A percentile compares a stretch with the other conserved stretches of the same genome.
Conservation (phyloP, 140 eudicot genomes). For the Anethum foeniculum region DNA sequence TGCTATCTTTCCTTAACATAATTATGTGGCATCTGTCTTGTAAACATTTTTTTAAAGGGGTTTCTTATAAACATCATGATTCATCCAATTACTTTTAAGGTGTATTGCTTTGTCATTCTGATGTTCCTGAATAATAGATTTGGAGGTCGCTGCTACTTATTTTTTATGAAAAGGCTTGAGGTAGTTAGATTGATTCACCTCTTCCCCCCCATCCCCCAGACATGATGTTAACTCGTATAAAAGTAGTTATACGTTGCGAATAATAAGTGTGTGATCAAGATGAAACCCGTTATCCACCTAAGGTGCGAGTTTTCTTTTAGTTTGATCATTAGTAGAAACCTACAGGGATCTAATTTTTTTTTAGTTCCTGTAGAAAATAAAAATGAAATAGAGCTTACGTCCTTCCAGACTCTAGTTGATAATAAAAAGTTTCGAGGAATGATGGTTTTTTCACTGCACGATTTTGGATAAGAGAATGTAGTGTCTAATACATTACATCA, state of each 20-base stretch:
- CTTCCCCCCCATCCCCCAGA: background rate
- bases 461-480: background rate
- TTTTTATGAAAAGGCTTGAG: background rate
- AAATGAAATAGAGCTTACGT: background rate
- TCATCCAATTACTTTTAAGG: background rate
- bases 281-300: background rate
- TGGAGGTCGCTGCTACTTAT: background rate
- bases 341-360: background rate
- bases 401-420: background rate
- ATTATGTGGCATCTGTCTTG: background rate
- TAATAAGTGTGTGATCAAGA: background rate
- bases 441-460: background rate
- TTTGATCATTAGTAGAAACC: background rate
- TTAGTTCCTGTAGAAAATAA: background rate
- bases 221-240: background rate
- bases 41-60: background rate
- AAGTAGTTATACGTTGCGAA: background rate
- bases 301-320: background rate
- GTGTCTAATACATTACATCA: background rate
- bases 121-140: background rate
- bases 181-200: background rate
- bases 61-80: background rate
- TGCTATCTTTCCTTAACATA: constrained; percentile 47
- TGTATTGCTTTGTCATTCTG: background rate
- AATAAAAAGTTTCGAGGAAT: background rate